A percentile compares a stretch with the other conserved stretches of the same genome.
These are phyloP conservation scores for Nitzschia sp. DNA, from an alignment of 108 stramenopile genomes.

Conservation along the genomic window DNA sequence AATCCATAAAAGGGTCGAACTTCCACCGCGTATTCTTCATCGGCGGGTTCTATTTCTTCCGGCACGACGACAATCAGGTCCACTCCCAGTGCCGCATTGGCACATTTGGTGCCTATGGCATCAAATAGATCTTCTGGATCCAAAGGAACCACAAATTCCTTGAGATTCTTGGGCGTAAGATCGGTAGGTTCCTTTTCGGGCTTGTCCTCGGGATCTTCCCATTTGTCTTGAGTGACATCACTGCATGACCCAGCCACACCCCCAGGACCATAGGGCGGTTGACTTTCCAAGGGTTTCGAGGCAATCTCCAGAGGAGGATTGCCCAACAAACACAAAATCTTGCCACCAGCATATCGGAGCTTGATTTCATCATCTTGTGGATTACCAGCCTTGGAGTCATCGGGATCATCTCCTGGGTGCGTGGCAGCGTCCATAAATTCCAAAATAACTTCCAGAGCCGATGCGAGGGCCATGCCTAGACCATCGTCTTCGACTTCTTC, in stretches of 20 bases:
- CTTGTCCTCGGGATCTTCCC: not conserved
- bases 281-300: not conserved
- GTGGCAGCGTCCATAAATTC: constrained; percentile 43
- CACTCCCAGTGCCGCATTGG: constrained; percentile 46
- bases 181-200: constrained; percentile 26
- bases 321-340: constrained; percentile 47
- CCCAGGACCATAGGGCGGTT: constrained; percentile 17
- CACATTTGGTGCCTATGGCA: constrained; percentile 38
- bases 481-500: not conserved
- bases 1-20: constrained; percentile 35
- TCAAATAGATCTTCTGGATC: constrained; percentile 36
- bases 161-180: constrained; percentile 30
- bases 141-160: constrained; percentile 6
- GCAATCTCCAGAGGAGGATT: constrained; percentile 39
- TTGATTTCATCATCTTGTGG: not conserved
- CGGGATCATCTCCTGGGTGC: constrained; percentile 23
- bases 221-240: not conserved
- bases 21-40: not conserved
- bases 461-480: constrained; percentile 17
- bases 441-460: constrained; percentile 31
- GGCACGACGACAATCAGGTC: constrained; percentile 44
- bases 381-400: constrained; percentile 10
- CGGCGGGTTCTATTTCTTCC: constrained; percentile 8
- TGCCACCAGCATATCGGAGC: constrained; percentile 53
- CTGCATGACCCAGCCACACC: constrained; percentile 31